Evolutionary conservation across 148 eudicot species (phyloP).

Genomic region (Agrostemma githago): DNA sequence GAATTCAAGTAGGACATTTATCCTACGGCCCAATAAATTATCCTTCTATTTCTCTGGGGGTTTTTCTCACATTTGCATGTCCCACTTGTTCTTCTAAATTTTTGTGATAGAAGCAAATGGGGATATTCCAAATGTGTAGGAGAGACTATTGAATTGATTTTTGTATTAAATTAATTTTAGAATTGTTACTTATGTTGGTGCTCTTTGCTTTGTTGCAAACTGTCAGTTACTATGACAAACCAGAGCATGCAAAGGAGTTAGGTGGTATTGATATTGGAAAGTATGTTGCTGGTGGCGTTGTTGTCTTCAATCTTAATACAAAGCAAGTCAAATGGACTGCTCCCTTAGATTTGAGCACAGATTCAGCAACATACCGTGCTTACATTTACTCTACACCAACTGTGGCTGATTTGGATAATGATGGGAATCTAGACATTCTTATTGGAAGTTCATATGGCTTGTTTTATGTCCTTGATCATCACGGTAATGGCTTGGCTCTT

Average conservation of each 20-base stretch:
- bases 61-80: background rate
- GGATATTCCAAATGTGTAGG: background rate
- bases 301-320: slow-evolving; percentile 93
- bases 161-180: background rate
- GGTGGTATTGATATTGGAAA: slow-evolving; percentile 90
- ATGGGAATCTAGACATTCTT: slow-evolving; percentile 91
- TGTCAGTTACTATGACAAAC: slow-evolving; percentile 93
- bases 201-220: slow-evolving; percentile 26
- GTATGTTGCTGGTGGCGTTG: slow-evolving; percentile 92
- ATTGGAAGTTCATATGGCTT: slow-evolving; percentile 94
- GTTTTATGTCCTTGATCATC: slow-evolving; percentile 90
- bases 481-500: slow-evolving; percentile 46
- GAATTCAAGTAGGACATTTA: background rate
- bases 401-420: slow-evolving; percentile 90
- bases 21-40: background rate
- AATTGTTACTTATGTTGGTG: slow-evolving; percentile 15
- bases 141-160: background rate
- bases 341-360: slow-evolving; percentile 76
- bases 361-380: slow-evolving; percentile 77
- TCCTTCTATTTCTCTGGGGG: background rate
- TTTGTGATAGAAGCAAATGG: background rate
- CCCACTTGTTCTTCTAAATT: background rate
- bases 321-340: slow-evolving; percentile 93
- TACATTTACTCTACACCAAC: slow-evolving; percentile 86
- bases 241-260: slow-evolving; percentile 87